Evolutionary conservation across 2,329 filamentous ascomycete species (phyloP), one percentile per base, ranked within the genome.

Genomic region (Scorias spongiosa): DNA sequence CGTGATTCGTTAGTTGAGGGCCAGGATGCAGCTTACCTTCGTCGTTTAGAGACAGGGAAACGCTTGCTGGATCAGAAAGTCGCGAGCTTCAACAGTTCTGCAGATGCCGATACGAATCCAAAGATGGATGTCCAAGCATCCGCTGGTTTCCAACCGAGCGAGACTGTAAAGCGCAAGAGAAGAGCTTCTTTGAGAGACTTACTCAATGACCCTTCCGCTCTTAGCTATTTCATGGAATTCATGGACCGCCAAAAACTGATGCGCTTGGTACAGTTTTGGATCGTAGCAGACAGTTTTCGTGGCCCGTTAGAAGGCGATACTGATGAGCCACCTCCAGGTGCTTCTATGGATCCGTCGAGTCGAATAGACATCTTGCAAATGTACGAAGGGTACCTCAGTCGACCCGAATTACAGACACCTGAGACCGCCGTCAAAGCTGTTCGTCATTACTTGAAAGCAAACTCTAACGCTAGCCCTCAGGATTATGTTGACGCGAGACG

Each of bases 191-290:
- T 96, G 2, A 76, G 80, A 10, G 87, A 96, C 51, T 72, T 98
- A n/a, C 71, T 98, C 46, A 82, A 88, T 52, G 87, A 93, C 61
- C 77, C 91, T 2, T 83, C 89, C 1, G 89, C 86, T 0, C 70
- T 98, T 8, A 96, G 91, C 2, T 98, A 94, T 60, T 96, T 98
- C 66, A 98, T 98, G 91, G 91, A 98, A 60, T 96, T 87, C 57
- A 98, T 98, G 91, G 91, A 98, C 60, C 80, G 91, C 37, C 83
- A 88, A 58, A 74, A 75, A n/a, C 70, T 89, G 20, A 89, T 96
- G 81, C 75, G 83, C 11, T 67, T 95, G 40, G 88, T 98, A 5
- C 91, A 98, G 57, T 98, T 96, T 62, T 98, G 89, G 87, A 80
- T 98, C 36, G 91, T 96, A 2, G 91, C 96, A 5, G 91, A 98